Evolutionary conservation across 2,329 filamentous ascomycete species (phyloP).

Genomic region (Ophiostoma sp.): DNA sequence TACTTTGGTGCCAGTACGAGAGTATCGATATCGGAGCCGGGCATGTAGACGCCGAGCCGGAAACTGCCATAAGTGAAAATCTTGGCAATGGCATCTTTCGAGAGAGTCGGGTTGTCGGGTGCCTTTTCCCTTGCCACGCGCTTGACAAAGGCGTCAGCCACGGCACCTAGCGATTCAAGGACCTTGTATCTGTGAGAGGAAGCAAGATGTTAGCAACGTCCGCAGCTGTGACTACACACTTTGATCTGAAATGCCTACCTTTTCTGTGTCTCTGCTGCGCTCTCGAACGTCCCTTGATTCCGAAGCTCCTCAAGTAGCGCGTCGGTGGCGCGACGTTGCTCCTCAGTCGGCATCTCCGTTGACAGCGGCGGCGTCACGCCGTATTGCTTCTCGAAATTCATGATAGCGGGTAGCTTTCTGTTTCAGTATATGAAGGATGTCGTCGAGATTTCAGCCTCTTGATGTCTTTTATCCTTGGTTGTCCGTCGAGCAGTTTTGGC

Average conservation of each 20-base stretch:
- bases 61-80: constrained; percentile 97
- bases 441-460: not conserved
- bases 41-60: constrained; percentile 86
- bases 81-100: constrained; percentile 82
- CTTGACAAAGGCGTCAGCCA: constrained; percentile 82
- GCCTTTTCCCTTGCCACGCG: constrained; percentile 69
- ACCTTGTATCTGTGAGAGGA: constrained; percentile 56
- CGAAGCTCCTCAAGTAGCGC: constrained; percentile 78
- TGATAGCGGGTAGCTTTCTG: constrained; percentile 11
- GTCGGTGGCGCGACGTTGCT: constrained; percentile 71
- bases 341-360: constrained; percentile 64
- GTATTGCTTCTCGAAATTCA: constrained; percentile 33
- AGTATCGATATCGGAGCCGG: constrained; percentile 96
- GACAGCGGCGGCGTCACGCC: constrained; percentile 86
- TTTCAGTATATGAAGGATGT: not conserved
- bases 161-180: constrained; percentile 67
- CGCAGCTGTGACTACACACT: not conserved
- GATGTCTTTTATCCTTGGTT: not conserved
- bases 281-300: constrained; percentile 86
- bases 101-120: constrained; percentile 64
- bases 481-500: not conserved
- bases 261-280: constrained; percentile 72
- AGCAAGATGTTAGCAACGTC: not conserved
- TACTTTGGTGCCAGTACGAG: constrained; percentile 88
- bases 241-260: constrained; percentile 46